A percentile compares a stretch with the other conserved stretches of the same genome.
Conservation (phyloP, 1,284 basidiomycete species). For the Cryptococcus neoformans region DNA sequence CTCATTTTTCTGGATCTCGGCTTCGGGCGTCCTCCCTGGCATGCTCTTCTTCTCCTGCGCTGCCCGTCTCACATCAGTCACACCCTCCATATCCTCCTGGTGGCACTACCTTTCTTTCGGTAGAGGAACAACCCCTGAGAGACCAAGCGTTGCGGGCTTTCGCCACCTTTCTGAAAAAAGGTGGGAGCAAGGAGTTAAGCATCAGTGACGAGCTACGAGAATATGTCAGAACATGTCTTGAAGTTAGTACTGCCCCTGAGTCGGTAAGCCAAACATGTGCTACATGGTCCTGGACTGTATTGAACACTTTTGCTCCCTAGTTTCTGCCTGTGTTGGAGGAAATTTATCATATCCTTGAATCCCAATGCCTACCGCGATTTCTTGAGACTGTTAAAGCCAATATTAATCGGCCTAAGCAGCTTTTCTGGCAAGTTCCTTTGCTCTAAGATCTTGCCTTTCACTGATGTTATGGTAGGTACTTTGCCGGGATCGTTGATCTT, state of each 20-base stretch:
- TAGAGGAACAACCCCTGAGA: conserved; percentile 31
- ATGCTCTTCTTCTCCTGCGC: no score
- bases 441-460: neutral
- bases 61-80: no score
- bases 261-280: conserved; percentile 20
- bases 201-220: conserved; percentile 36
- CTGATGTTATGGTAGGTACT: conserved; percentile 22
- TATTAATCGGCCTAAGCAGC: conserved; percentile 34
- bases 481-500: conserved; percentile 29
- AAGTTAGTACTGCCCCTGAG: conserved; percentile 31
- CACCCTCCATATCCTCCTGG: conserved; percentile 14
- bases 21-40: no score
- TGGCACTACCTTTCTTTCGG: conserved; percentile 13
- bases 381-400: conserved; percentile 29
- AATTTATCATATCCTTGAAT: conserved; percentile 30
- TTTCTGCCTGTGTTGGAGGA: conserved; percentile 39
- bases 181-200: conserved; percentile 30
- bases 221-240: conserved; percentile 18
- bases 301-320: conserved; percentile 7
- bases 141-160: conserved; percentile 32
- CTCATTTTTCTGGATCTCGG: no score
- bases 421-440: conserved; percentile 29
- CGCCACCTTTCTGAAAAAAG: conserved; percentile 30
- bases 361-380: conserved; percentile 35
- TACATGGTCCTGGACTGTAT: no score